Conservation (phyloP, 768 basidiomycete genomes). For the Dacryopinax spathularia region DNA sequence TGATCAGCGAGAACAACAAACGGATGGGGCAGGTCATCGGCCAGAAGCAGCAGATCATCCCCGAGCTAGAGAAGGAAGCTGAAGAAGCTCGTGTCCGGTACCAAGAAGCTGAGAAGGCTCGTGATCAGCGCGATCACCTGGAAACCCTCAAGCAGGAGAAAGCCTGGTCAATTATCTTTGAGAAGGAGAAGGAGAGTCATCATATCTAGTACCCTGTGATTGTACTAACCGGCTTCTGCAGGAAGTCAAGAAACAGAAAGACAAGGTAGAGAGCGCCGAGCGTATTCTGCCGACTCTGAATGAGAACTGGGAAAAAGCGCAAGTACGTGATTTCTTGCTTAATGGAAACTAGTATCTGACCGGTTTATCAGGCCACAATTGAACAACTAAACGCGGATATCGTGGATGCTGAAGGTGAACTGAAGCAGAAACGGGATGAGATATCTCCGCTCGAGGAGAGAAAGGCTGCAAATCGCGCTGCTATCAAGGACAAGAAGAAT, state of each 20-base stretch:
- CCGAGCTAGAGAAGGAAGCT: conserved; percentile 51
- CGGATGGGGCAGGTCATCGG: conserved; percentile 49
- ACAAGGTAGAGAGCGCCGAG: conserved; percentile 29
- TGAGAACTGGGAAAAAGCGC: conserved; percentile 26
- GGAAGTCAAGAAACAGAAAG: conserved; percentile 34
- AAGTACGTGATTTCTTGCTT: conserved; percentile 22
- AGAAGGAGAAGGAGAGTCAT: conserved; percentile 47
- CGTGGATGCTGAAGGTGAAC: conserved; percentile 29
- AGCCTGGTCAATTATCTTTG: conserved; percentile 73
- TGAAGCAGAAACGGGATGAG: conserved; percentile 34
- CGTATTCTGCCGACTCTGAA: conserved; percentile 30
- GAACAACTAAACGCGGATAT: conserved; percentile 26
- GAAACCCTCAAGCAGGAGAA: conserved; percentile 64
- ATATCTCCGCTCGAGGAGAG: conserved; percentile 36
- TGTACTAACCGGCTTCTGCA: conserved; percentile 12
- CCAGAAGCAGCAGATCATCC: conserved; percentile 62
- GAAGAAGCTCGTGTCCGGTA: conserved; percentile 45
- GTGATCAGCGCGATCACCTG: conserved; percentile 51
- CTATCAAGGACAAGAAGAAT: conserved; percentile 5
- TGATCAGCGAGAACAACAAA: conserved; percentile 56
- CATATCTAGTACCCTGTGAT: conserved; percentile 20
- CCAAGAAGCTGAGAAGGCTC: conserved; percentile 59
- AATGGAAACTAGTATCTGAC: background rate
- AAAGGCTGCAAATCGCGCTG: background rate
- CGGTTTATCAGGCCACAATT: conserved; percentile 22